Base-by-base conservation (phyloP, 305 asterid species). In the Solanum chacoense region DNA sequence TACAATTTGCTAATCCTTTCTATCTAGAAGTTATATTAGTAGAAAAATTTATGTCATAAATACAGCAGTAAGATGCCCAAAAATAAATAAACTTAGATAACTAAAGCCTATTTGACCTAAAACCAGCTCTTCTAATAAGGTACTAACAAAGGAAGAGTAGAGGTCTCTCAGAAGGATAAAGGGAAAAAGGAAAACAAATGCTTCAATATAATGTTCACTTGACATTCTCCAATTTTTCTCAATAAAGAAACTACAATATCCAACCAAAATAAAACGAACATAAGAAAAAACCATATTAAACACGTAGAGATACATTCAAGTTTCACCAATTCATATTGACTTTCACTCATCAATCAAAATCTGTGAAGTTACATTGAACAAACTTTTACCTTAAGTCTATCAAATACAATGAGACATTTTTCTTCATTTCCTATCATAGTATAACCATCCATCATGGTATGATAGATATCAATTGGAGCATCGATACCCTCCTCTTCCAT, bases 381-480 rank as follows among this genome's bases (percentile, higher is more conserved):
- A 91, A 65, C 88, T 89, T 89, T 92, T 76, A 97, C 99, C 98
- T 93, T 91, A 40, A 97, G 93, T 90, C 99, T 95, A 87, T 93
- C 95, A 89, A 94, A 97, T 79, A 97, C 98, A 92, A 94, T 86
- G 55, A 97, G 91, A 89, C 99, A 97, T 91, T 94, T 97, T 40
- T 94, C 96, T 87, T 95, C 98, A 88, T 96, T 90, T 80, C 91
- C 92, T 78, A 87, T 91, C 96, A 93, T 94, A 84, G 98, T 94
- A 95, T 97, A 97, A 63, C 99, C 99, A 92, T 96, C 99, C 98
- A 97, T 97, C 99, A 97, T 96, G 55, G 96, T 96, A 92, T 97
- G 99, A 90, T 96, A 96, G 86, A 97, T 95, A 92, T 94, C 97
- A 88, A 96, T 89, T 50, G 98, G 92, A 89, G 98, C 98, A 92